Conservation (phyloP, 139 green algal genomes). For the Chlamydomonas incerta region DNA sequence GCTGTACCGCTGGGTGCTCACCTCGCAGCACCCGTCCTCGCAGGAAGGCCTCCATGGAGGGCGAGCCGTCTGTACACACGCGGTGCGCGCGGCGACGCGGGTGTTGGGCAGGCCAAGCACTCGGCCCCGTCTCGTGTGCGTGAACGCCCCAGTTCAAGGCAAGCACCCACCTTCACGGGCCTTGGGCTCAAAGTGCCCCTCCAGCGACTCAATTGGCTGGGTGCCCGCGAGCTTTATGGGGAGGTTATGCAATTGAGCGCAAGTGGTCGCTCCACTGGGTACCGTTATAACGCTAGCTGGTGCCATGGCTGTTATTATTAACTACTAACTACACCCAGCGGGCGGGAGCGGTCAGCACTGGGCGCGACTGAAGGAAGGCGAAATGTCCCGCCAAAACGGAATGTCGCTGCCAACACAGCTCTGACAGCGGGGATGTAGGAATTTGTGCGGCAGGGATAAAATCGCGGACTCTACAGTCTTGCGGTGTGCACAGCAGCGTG, state of each 20-base stretch:
- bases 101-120: too few species aligned
- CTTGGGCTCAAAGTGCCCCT: background rate
- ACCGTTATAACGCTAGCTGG: background rate
- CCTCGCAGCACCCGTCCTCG: slow-evolving; percentile 7
- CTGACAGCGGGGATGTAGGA: too few species aligned
- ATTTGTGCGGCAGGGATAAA: too few species aligned
- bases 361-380: too few species aligned
- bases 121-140: too few species aligned
- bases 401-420: too few species aligned
- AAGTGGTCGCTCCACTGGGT: too few species aligned
- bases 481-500: too few species aligned
- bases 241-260: background rate
- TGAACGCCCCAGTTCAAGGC: too few species aligned
- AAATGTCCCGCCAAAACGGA: background rate
- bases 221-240: slow-evolving; percentile 6
- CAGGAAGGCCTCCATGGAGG: background rate
- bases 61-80: background rate
- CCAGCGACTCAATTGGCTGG: background rate
- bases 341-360: too few species aligned
- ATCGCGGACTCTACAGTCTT: too few species aligned
- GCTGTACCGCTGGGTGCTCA: background rate
- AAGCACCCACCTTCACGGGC: background rate
- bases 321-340: background rate
- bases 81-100: too few species aligned
- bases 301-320: background rate